Conservation (phyloP, 2,329 filamentous ascomycete genomes). For the Pochonia chlamydosporia region DNA sequence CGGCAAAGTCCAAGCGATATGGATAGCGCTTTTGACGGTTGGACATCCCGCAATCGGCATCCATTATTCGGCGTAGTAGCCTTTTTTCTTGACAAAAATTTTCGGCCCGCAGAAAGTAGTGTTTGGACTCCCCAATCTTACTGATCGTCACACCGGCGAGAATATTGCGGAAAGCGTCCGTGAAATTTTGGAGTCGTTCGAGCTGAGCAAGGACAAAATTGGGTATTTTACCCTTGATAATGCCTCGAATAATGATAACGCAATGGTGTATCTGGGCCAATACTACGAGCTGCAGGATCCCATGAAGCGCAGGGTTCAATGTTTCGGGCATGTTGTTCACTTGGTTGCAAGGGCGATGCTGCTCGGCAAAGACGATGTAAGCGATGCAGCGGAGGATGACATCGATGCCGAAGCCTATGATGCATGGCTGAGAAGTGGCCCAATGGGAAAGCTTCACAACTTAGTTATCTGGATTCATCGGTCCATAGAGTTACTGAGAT, state of each 20-base stretch:
- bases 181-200: too few species aligned
- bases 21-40: too few species aligned
- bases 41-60: too few species aligned
- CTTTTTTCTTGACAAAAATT: too few species aligned
- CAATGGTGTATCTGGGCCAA: background rate
- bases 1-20: too few species aligned
- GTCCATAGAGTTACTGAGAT: background rate
- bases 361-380: background rate
- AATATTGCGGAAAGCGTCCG: too few species aligned
- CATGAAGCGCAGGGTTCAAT: background rate
- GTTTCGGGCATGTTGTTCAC: background rate
- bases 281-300: background rate
- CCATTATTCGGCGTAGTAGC: too few species aligned
- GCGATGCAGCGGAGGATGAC: background rate
- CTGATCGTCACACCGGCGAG: too few species aligned
- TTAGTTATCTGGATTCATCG: background rate
- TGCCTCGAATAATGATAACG: background rate
- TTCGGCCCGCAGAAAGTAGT: too few species aligned
- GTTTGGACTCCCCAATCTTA: too few species aligned
- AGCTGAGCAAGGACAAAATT: too few species aligned
- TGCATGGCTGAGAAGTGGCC: background rate
- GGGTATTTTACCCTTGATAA: too few species aligned
- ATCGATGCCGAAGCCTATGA: background rate
- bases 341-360: background rate
- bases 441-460: background rate